Evolutionary conservation across 257 asterid genomes (phyloP), one percentile per base, ranked within the genome.

Genomic region (Nicotiana knightiana): DNA sequence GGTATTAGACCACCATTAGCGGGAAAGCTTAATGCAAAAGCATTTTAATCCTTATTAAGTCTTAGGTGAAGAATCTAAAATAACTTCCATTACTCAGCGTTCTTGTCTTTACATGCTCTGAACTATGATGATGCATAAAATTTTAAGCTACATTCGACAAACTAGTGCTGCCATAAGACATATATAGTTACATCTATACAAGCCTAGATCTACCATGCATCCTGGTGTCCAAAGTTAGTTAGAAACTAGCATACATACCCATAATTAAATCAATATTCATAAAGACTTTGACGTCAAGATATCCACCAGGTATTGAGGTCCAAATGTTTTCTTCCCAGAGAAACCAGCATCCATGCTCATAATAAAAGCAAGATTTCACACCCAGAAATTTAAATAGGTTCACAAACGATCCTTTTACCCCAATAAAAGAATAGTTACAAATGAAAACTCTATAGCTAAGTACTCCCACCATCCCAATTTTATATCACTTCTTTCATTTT

Each of bases 361-460:
- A 37, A n/a, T 0, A 37, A 67, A 67, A 67, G 37, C 55, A 35
- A 67, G 55, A 37, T 37, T 21, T 67, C 76, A 67, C n/a, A 9
- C 76, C 76, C 76, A 67, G 55, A 67, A 67, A 67, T 37, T 67
- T 37, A 46, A 67, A 67, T 35, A 39, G 76, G 76, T 67, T 67
- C 76, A 67, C 18, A 67, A 4, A 9, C 1, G 3, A 8, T 18
- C 75, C 32, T 39, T 37, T 37, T 37, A 67, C 30, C 76, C 76
- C 54, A 37, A 67, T 2, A 67, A 67, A 39, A 67, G 55, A 67
- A 67, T 37, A 18, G 32, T 67, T 17, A 37, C 76, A 67, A 30
- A 67, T 67, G 76, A 28, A 18, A 67, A 67, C 76, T 37, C 55
- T 35, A 67, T 67, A 37, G 76, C 55, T 1, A 37, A n/a, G 18